Percentiles rank a stretch among this genome's conserved stretches.
Evolutionary conservation across 129 eudicot genomes (phyloP).

Genomic region (Flaveria sonorensis): DNA sequence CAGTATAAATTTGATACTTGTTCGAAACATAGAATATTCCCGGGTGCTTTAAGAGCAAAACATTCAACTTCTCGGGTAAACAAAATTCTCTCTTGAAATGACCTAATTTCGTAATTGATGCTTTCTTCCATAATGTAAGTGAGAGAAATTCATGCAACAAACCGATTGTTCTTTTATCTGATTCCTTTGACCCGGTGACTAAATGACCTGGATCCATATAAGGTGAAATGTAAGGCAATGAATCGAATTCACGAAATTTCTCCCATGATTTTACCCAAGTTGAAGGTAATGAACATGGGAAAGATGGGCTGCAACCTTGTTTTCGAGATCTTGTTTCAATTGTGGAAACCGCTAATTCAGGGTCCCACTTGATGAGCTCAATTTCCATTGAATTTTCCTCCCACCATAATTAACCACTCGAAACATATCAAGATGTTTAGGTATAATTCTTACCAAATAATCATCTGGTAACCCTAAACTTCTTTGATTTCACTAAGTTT

Average conservation of each 20-base stretch:
- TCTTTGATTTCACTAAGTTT: constrained; percentile 68
- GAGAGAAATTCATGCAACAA: constrained; percentile 84
- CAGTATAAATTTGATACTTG: constrained; percentile 72
- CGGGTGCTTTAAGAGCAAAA: constrained; percentile 74
- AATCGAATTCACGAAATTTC: constrained; percentile 68
- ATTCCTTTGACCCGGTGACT: constrained; percentile 61
- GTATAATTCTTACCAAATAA: constrained; percentile 70
- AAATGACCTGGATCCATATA: constrained; percentile 47
- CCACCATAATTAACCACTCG: constrained; percentile 73
- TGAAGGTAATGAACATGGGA: constrained; percentile 66
- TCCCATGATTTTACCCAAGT: constrained; percentile 84
- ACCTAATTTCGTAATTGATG: constrained; percentile 64
- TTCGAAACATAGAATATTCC: constrained; percentile 87
- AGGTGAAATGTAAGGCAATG: constrained; percentile 87
- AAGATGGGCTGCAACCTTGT: constrained; percentile 50
- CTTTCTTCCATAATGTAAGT: constrained; percentile 79
- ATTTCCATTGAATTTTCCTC: constrained; percentile 77
- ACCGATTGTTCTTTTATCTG: constrained; percentile 69
- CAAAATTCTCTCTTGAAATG: constrained; percentile 73
- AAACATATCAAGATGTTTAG: constrained; percentile 76
- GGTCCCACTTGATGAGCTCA: constrained; percentile 72
- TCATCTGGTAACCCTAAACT: constrained; percentile 89
- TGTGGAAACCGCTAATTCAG: constrained; percentile 64
- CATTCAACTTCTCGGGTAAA: constrained; percentile 74
- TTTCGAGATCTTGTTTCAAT: constrained; percentile 58